Conservation (phyloP, 257 asterid species). For the Primulina huaijiensis region DNA sequence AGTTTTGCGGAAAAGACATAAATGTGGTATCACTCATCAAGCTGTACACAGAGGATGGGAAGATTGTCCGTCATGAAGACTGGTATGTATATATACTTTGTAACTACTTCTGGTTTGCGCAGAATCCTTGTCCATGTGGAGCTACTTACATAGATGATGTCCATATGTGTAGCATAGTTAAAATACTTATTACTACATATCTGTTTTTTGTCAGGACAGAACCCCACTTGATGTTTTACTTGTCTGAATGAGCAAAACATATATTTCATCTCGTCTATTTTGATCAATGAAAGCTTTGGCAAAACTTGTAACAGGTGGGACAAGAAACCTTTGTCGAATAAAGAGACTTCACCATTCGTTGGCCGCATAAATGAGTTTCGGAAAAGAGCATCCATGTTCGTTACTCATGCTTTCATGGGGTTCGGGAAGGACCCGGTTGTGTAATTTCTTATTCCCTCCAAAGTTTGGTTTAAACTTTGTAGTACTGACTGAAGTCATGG, state of each 20-base stretch:
- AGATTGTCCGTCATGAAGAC: slow-evolving; percentile 77
- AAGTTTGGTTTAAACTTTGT: too few species aligned
- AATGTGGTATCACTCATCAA: slow-evolving; percentile 72
- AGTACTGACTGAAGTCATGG: not conserved
- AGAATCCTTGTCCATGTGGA: not conserved
- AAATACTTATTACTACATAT: not conserved
- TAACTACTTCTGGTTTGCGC: not conserved
- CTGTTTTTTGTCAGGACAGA: too few species aligned
- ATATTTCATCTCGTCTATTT: not conserved
- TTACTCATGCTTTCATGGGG: slow-evolving; percentile 77
- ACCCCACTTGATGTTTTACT: not conserved
- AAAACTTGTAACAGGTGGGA: slow-evolving; percentile 60
- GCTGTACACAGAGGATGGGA: slow-evolving; percentile 71
- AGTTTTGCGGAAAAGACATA: slow-evolving; percentile 70
- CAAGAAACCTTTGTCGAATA: slow-evolving; percentile 64
- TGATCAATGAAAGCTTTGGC: not conserved
- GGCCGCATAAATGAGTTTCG: slow-evolving; percentile 53
- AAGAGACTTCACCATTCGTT: slow-evolving; percentile 61
- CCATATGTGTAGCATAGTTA: not conserved
- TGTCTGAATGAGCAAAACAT: not conserved
- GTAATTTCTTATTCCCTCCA: slow-evolving; percentile 10
- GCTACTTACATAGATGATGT: not conserved
- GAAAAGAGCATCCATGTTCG: slow-evolving; percentile 63
- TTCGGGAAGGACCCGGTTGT: slow-evolving; percentile 65
- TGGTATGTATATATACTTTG: slow-evolving; percentile 38